Percentiles rank a stretch among this genome's conserved stretches.
phyloP scores from a whole-genome alignment of 2,329 filamentous ascomycete species.

The Aspergillus calidoustus region DNA sequence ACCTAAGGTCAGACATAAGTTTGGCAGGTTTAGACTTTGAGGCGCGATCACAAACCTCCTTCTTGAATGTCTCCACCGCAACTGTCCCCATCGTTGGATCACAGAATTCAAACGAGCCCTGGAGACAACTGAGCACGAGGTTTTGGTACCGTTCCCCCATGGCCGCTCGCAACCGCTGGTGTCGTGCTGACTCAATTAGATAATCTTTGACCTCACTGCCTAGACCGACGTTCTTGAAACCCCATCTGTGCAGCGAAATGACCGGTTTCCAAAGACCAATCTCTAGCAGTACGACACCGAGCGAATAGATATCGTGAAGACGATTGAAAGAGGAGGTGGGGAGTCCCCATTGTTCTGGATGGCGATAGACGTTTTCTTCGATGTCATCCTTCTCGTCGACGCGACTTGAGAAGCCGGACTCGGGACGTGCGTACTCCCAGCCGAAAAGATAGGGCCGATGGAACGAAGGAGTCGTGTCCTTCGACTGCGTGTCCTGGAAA shows the following conservation, averaged over 20 bases:
- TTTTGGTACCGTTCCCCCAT: background rate
- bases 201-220: background rate
- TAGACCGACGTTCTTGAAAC: background rate
- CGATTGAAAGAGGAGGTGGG: background rate
- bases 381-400: background rate
- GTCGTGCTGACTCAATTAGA: background rate
- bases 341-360: background rate
- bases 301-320: background rate
- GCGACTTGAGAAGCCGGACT: background rate
- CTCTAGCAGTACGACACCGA: background rate
- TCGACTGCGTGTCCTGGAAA: background rate
- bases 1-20: background rate
- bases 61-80: background rate
- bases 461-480: background rate
- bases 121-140: background rate
- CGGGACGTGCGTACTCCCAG: background rate
- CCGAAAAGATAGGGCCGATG: background rate
- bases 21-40: background rate
- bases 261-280: background rate
- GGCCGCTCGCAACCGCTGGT: background rate
- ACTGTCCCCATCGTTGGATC: background rate
- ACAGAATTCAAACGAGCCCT: background rate
- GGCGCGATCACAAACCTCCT: background rate
- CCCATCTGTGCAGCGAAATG: background rate
- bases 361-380: background rate